Evolutionary conservation across 306 rosid species (phyloP).

Genomic region (Castanea mollissima): DNA sequence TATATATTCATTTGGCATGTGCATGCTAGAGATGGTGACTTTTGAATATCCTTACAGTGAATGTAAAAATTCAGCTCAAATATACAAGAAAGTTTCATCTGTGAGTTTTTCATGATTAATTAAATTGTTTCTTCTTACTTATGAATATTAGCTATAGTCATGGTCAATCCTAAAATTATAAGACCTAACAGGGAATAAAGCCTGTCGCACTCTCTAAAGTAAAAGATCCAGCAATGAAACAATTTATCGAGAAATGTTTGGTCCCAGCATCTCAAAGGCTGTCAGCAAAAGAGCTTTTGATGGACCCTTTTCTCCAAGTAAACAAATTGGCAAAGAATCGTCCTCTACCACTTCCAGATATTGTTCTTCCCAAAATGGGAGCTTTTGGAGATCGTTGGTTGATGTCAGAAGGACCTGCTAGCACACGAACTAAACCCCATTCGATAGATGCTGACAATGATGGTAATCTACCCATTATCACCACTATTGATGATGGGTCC

Average conservation of each 20-base stretch:
- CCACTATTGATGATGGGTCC: slow-evolving; percentile 15
- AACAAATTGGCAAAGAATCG: slow-evolving; percentile 20
- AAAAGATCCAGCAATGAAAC: slow-evolving; percentile 57
- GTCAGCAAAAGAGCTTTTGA: slow-evolving; percentile 83
- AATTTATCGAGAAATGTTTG: slow-evolving; percentile 80
- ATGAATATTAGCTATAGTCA: too few species aligned
- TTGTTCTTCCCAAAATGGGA: slow-evolving; percentile 49
- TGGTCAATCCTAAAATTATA: too few species aligned
- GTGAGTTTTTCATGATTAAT: slow-evolving; percentile 41
- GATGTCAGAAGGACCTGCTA: slow-evolving; percentile 54
- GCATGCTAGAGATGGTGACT: slow-evolving; percentile 94
- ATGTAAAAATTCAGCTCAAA: slow-evolving; percentile 93
- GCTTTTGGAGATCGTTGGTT: slow-evolving; percentile 46
- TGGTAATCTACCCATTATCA: slow-evolving; percentile 31
- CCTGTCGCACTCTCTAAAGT: slow-evolving; percentile 78
- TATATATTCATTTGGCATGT: slow-evolving; percentile 88
- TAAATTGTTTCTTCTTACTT: slow-evolving; percentile 6
- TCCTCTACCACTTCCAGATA: slow-evolving; percentile 42
- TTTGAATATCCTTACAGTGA: slow-evolving; percentile 87
- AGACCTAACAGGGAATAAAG: slow-evolving; percentile 63
- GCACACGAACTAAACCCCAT: slow-evolving; percentile 16
- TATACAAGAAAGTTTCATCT: slow-evolving; percentile 79
- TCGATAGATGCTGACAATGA: slow-evolving; percentile 27
- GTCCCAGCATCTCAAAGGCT: slow-evolving; percentile 71
- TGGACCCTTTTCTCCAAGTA: slow-evolving; percentile 72